A percentile compares a stretch with the other conserved stretches of the same genome.
Conservation (phyloP, 192 early-diverging fungal genomes). For the Coemansia sp. region DNA sequence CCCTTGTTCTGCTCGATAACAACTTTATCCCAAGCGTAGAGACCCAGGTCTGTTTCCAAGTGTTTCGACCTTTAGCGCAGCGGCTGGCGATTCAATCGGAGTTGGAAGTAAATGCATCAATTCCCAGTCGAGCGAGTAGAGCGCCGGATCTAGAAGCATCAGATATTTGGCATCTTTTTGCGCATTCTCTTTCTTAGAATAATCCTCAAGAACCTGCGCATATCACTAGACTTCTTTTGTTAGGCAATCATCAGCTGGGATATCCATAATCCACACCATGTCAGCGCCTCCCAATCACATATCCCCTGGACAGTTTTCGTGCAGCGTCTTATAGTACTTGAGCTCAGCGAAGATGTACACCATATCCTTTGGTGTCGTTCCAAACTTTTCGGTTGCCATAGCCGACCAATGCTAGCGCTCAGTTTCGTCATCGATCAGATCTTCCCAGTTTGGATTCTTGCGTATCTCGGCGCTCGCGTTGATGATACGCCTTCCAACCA, state of each 20-base stretch:
- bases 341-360: neutral
- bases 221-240: neutral
- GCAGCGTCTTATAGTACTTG: neutral
- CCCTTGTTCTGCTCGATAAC: neutral
- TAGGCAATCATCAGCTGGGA: neutral
- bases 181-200: neutral
- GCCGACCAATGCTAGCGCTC: neutral
- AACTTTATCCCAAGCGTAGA: neutral
- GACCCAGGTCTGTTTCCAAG: neutral
- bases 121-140: neutral
- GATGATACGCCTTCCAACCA: slow-evolving; percentile 1
- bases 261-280: slow-evolving; percentile 9
- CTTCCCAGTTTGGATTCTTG: neutral
- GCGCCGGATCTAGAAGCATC: neutral
- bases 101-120: slow-evolving; percentile 7
- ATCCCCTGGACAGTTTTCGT: neutral
- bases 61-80: neutral
- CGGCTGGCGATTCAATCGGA: slow-evolving; percentile 1
- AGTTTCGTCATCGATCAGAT: neutral
- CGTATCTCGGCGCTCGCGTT: neutral
- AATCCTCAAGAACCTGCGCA: neutral
- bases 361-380: neutral
- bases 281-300: neutral
- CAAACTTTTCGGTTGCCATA: no score
- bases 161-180: neutral